Evolutionary conservation across 2,329 filamentous ascomycete genomes (phyloP), one percentile per base, ranked within the genome.

Genomic region (Mycosphaerella arachidis): DNA sequence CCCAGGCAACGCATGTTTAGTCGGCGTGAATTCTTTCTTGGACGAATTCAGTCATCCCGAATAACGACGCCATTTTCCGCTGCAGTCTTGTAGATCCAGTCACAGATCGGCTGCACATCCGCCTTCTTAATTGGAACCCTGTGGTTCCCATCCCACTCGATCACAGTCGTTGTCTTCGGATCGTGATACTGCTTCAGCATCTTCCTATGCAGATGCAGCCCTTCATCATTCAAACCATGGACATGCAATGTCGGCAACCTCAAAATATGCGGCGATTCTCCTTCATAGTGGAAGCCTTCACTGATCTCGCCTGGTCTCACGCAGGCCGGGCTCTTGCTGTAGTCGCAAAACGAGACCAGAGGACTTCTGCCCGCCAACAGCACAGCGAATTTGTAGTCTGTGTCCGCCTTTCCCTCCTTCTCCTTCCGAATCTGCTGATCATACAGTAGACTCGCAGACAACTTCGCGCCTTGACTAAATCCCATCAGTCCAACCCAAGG

Each of bases 121-220:
- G 73, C 75, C 24, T 75, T 78, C 77, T 88, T 89, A 60, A 92
- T 81, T 1, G 89, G 87, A 53, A 93, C 78, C 6, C 89, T 77
- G 71, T 93, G 90, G 1, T 79, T 81, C 0, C 88, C 89, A 59
- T 90, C 82, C 90, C 89, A 92, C 72, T 91, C 86, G 1, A 92
- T 72, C 50, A 91, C 62, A 43, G 74, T 79, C 6, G 81, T 76
- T 2, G 76, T 83, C 0, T 78, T 80, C 9, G 76, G 69, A 53
- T 84, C 78, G 69, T 85, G 89, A 71, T 87, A 91, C 55, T 82
- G 73, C 8, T 82, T 72, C 54, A 85, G 69, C 65, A 87, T 68
- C 69, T 79, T 76, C 57, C 80, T 74, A 70, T 90, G 87, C 48
- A 84, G 73, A 60, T 82, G 75, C 27, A 91, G 68, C 0, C 85